phyloP scores from a whole-genome alignment of 257 asterid genomes.

The Primulina tabacum region DNA sequence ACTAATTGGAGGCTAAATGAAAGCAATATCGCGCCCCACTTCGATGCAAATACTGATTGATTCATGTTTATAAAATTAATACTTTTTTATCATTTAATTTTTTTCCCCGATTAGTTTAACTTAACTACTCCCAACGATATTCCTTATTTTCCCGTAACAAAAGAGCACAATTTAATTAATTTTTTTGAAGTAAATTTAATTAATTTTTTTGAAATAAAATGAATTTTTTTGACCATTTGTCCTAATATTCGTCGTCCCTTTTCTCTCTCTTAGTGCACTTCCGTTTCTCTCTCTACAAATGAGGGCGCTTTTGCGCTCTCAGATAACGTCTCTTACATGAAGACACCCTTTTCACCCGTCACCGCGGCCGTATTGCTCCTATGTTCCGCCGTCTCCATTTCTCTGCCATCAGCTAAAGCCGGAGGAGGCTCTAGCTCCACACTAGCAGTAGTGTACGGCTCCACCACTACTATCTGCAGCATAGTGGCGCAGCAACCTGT shows the following conservation, averaged over 20 bases:
- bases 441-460: constrained; percentile 65
- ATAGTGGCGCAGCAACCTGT: constrained; percentile 50
- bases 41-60: background rate
- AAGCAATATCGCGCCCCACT: background rate
- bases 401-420: constrained; percentile 37
- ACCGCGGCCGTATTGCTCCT: constrained; percentile 25
- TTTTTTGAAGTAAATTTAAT: too few relatives aligned
- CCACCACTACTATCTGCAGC: constrained; percentile 58
- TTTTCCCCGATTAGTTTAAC: background rate
- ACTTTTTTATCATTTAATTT: too few relatives aligned
- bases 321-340: constrained; percentile 39
- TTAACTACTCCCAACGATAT: background rate
- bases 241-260: too few relatives aligned
- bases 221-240: too few relatives aligned
- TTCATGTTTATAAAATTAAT: too few relatives aligned
- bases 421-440: constrained; percentile 71
- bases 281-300: constrained; percentile 32
- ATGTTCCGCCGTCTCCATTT: constrained; percentile 10
- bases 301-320: constrained; percentile 22
- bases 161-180: too few relatives aligned
- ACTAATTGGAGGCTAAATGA: background rate
- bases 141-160: too few relatives aligned
- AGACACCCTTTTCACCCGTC: constrained; percentile 29
- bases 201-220: too few relatives aligned
- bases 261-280: constrained; percentile 19